phyloP scores from a whole-genome alignment of 208 protist genomes.

The Acanthamoeba polyphaga region DNA sequence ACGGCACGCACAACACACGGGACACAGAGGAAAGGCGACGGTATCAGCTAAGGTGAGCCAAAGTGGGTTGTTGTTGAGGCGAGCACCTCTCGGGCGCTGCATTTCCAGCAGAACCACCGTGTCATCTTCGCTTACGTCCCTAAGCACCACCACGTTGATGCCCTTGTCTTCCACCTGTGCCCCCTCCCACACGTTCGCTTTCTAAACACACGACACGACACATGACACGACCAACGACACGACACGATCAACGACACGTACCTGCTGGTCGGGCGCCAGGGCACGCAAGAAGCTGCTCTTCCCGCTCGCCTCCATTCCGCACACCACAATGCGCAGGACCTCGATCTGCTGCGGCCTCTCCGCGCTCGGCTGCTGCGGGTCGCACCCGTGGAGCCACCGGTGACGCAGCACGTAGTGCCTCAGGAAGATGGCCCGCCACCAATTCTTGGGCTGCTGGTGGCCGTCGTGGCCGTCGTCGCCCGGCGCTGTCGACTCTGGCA shows the following conservation, averaged over 20 bases:
- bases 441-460: no score
- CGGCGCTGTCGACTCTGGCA: no score
- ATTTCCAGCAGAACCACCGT: background rate
- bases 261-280: background rate
- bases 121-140: background rate
- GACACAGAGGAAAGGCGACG: no score
- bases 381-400: background rate
- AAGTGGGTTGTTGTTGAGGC: background rate
- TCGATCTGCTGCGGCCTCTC: background rate
- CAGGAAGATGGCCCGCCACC: background rate
- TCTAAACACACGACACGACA: background rate
- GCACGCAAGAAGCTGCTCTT: constrained; percentile 8
- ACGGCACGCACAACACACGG: no score
- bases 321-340: background rate
- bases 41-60: background rate
- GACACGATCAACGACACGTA: background rate
- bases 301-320: background rate
- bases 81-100: background rate
- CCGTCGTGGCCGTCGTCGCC: no score
- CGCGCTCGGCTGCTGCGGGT: background rate
- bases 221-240: background rate
- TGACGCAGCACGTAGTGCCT: background rate
- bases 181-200: background rate
- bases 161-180: background rate
- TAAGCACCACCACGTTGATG: background rate